Conservation (phyloP, 1,139 yeast genomes). For the Debaryomyces udenii region DNA sequence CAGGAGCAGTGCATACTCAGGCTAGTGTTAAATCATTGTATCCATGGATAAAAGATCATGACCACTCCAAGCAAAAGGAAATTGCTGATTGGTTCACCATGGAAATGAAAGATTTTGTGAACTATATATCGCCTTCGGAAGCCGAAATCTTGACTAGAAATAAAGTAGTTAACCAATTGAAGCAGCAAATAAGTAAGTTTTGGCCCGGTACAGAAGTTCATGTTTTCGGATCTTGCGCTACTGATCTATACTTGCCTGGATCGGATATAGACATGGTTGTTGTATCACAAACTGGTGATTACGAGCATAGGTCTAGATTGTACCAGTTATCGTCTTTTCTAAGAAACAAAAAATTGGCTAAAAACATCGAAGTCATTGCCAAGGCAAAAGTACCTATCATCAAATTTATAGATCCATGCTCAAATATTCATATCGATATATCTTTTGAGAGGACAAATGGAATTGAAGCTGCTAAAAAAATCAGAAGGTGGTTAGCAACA, state of each 20-base stretch:
- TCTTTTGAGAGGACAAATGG: slow-evolving; percentile 93
- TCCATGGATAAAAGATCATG: slow-evolving; percentile 83
- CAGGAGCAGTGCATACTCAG: slow-evolving; percentile 26
- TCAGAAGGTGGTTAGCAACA: slow-evolving; percentile 70
- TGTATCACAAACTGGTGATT: slow-evolving; percentile 62
- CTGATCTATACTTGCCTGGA: slow-evolving; percentile 91
- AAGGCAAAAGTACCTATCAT: slow-evolving; percentile 95
- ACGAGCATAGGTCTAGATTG: slow-evolving; percentile 67
- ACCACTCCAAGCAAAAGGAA: slow-evolving; percentile 72
- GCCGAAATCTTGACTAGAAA: slow-evolving; percentile 75
- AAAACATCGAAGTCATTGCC: slow-evolving; percentile 82
- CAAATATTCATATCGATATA: slow-evolving; percentile 81
- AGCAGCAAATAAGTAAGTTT: slow-evolving; percentile 54
- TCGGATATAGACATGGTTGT: slow-evolving; percentile 97
- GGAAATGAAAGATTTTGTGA: slow-evolving; percentile 86
- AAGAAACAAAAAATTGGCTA: slow-evolving; percentile 64
- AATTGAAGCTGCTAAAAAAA: slow-evolving; percentile 78
- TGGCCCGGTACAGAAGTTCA: slow-evolving; percentile 86
- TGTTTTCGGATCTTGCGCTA: slow-evolving; percentile 95
- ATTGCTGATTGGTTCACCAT: slow-evolving; percentile 85
- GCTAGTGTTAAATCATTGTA: slow-evolving; percentile 40
- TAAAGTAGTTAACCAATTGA: slow-evolving; percentile 62
- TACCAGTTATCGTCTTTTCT: slow-evolving; percentile 77
- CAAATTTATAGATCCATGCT: slow-evolving; percentile 78
- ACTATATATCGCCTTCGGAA: slow-evolving; percentile 83